Percentiles rank a stretch among this genome's conserved stretches.
phyloP scores from a whole-genome alignment of 2,329 filamentous ascomycete genomes.

The Neophaeococcomyces mojaviensis region DNA sequence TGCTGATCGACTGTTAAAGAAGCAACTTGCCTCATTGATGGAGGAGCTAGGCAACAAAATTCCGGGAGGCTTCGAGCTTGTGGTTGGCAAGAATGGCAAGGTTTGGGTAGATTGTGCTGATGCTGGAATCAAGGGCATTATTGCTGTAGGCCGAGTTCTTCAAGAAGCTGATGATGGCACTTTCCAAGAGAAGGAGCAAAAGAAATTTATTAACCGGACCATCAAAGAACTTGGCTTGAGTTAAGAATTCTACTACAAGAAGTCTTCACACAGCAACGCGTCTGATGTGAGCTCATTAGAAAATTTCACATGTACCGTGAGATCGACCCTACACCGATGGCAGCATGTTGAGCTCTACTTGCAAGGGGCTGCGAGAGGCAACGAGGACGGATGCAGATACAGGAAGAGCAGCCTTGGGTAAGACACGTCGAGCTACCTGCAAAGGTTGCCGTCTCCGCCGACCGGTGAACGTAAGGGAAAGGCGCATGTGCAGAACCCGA shows the following conservation, averaged over 20 bases:
- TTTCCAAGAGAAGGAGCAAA: constrained; percentile 36
- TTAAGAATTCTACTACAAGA: constrained; percentile 10
- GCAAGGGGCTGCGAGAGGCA: no score
- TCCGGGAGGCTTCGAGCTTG: constrained; percentile 71
- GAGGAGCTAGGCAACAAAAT: constrained; percentile 76
- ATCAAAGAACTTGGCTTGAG: constrained; percentile 32
- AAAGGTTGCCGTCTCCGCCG: no score
- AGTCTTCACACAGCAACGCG: neutral
- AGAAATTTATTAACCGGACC: constrained; percentile 37
- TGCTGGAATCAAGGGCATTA: constrained; percentile 61
- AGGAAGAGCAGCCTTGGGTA: no score
- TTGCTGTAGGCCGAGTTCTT: constrained; percentile 72
- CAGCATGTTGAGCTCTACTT: no score
- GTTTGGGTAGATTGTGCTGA: constrained; percentile 75
- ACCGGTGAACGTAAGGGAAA: no score
- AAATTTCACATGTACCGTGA: neutral
- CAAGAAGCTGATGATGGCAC: constrained; percentile 55
- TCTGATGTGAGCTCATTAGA: neutral
- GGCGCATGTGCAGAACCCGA: no score
- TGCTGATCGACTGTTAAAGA: constrained; percentile 66
- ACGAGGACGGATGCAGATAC: no score
- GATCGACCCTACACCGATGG: no score
- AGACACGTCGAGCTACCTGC: no score
- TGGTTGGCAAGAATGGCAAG: constrained; percentile 83
- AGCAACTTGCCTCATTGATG: constrained; percentile 62